Percentiles rank a stretch among this genome's conserved stretches.
phyloP scores from a whole-genome alignment of 192 early-diverging fungal genomes.

The Mycoemilia scoparia region DNA sequence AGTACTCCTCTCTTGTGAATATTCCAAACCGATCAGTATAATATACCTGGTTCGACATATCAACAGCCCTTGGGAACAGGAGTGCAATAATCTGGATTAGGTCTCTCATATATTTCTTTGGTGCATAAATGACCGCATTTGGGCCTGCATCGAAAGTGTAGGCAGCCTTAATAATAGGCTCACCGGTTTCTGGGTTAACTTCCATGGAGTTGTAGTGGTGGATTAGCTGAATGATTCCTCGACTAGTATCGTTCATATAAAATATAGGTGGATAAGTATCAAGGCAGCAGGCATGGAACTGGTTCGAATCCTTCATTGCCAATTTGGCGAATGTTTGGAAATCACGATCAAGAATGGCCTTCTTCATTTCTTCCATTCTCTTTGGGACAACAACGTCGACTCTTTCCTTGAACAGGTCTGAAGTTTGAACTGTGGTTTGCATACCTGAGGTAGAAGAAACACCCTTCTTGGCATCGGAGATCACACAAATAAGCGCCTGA shows the following conservation, averaged over 20 bases:
- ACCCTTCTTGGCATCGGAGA: constrained; percentile 81
- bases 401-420: constrained; percentile 65
- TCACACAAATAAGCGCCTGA: constrained; percentile 85
- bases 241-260: constrained; percentile 91
- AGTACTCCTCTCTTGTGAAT: constrained; percentile 33
- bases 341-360: constrained; percentile 65
- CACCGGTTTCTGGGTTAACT: constrained; percentile 9
- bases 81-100: constrained; percentile 66
- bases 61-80: constrained; percentile 56
- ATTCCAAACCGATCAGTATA: constrained; percentile 39
- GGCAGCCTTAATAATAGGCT: constrained; percentile 54
- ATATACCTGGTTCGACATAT: constrained; percentile 13
- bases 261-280: constrained; percentile 97
- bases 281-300: constrained; percentile 97
- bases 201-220: constrained; percentile 57
- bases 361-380: constrained; percentile 75
- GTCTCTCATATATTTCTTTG: constrained; percentile 59
- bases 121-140: constrained; percentile 91
- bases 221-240: constrained; percentile 67
- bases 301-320: constrained; percentile 97
- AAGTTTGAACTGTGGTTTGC: constrained; percentile 92
- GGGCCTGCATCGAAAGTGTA: constrained; percentile 99
- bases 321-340: constrained; percentile 85
- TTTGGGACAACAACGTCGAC: constrained; percentile 70
- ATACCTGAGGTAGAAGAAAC: constrained; percentile 86